Evolutionary conservation across 2,329 filamentous ascomycete genomes (phyloP), one percentile per base, ranked within the genome.

Genomic region (Fusarium fracticaudum): DNA sequence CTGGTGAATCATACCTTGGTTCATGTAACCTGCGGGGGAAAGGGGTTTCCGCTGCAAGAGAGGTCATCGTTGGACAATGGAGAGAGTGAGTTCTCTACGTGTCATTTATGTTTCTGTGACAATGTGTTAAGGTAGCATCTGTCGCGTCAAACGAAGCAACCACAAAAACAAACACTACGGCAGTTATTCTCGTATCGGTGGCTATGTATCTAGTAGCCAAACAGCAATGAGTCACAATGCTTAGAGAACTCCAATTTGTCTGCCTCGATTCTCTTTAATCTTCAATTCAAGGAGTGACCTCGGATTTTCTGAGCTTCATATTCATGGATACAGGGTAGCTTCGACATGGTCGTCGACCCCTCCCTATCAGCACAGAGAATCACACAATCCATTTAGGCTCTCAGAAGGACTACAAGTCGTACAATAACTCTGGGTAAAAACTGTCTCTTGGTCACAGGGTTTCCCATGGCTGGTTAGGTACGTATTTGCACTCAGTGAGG

Each of bases 11-110:
- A 29, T 64, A 44, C 43, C 15, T 44, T 26, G 47, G 50, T 43
- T 69, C 33, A 53, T 69, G 65, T 51, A 37, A 29, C 58, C 41
- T 69, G 67, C 59, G 29, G 44, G 67, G 26, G 44, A 54, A 64
- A 64, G 67, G 68, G 64, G 64, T 17, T n/a, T 15, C 40, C 20
- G 63, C 6, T 35, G n/a, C 14, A n/a, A 15, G 12, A n/a, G 26
- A 65, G 45, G 29, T 8, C n/a, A 44, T 50, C 33, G 35, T 64
- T 24, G 20, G 47, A 45, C 13, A 22, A 22, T 4, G 15, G 22
- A 33, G 29, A n/a, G 18, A 12, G 17, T 26, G 20, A 38, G 48
- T 24, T 20, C 48, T 35, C 26, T 41, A 57, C 57, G 38, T 64
- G 58, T 69, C 37, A 45, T 53, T 38, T 43, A 20, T 45, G 38